These are phyloP conservation scores for Oidium heveae DNA, from an alignment of 2,329 filamentous ascomycete genomes.

Conservation along the genomic window DNA sequence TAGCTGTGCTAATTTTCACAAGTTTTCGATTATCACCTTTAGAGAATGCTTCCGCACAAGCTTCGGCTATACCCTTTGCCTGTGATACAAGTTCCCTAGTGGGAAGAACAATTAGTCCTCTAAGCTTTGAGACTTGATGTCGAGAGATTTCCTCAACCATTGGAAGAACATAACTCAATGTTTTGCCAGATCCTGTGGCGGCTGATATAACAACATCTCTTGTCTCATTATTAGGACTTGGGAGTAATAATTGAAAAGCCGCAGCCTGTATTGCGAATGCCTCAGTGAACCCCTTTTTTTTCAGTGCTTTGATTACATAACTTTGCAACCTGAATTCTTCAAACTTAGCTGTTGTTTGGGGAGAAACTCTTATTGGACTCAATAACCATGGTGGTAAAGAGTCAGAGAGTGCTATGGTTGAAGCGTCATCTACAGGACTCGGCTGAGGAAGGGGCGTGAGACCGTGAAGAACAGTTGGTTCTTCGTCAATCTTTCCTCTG, in stretches of 20 bases:
- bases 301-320: slow-evolving; percentile 34
- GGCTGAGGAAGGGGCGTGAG: slow-evolving; percentile 67
- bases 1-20: slow-evolving; percentile 55
- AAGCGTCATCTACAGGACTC: slow-evolving; percentile 28
- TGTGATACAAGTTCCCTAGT: slow-evolving; percentile 79
- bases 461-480: slow-evolving; percentile 30
- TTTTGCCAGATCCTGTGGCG: slow-evolving; percentile 89
- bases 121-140: slow-evolving; percentile 36
- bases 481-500: slow-evolving; percentile 8
- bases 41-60: slow-evolving; percentile 40
- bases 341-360: slow-evolving; percentile 35
- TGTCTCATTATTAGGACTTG: slow-evolving; percentile 29
- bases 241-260: slow-evolving; percentile 56
- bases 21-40: slow-evolving; percentile 28
- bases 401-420: slow-evolving; percentile 41
- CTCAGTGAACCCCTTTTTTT: slow-evolving; percentile 39
- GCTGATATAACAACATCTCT: slow-evolving; percentile 79
- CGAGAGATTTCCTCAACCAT: slow-evolving; percentile 53
- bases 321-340: slow-evolving; percentile 33
- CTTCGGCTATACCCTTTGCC: slow-evolving; percentile 52
- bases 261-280: slow-evolving; percentile 63
- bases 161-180: slow-evolving; percentile 70
- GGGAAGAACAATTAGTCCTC: slow-evolving; percentile 66
- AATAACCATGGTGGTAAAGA: slow-evolving; percentile 63
- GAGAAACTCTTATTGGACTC: slow-evolving; percentile 42